These are phyloP conservation scores for Penicillium concentricum DNA, from an alignment of 2,329 filamentous ascomycete genomes.

Conservation along the genomic window DNA sequence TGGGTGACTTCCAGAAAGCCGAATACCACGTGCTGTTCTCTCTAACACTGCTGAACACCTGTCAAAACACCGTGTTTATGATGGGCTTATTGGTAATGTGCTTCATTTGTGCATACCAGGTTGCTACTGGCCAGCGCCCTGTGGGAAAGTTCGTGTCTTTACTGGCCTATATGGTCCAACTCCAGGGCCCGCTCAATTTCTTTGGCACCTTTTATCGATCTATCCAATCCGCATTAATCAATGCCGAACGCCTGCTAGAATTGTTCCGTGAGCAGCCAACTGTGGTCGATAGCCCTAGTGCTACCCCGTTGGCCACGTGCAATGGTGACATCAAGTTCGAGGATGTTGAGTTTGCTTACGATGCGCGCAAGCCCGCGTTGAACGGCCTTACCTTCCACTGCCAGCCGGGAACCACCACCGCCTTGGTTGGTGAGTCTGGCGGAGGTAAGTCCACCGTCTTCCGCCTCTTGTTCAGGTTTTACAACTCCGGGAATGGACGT, in stretches of 20 bases:
- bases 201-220: conserved; percentile 95
- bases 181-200: conserved; percentile 79
- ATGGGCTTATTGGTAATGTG: conserved; percentile 69
- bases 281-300: conserved; percentile 73
- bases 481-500: conserved; percentile 75
- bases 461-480: conserved; percentile 93
- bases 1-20: conserved; percentile 68
- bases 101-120: conserved; percentile 74
- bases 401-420: conserved; percentile 85
- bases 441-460: conserved; percentile 97
- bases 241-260: conserved; percentile 89
- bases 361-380: conserved; percentile 79
- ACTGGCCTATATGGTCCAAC: conserved; percentile 74
- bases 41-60: conserved; percentile 76
- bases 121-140: conserved; percentile 62
- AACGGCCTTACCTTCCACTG: conserved; percentile 83
- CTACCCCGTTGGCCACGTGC: conserved; percentile 64
- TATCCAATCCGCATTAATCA: conserved; percentile 96
- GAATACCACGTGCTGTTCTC: conserved; percentile 76
- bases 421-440: conserved; percentile 92
- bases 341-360: conserved; percentile 88
- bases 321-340: conserved; percentile 82
- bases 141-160: conserved; percentile 72
- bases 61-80: conserved; percentile 78
- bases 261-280: conserved; percentile 95